These are phyloP conservation scores for Eimeria sp. DNA, from an alignment of 169 alveolate species.

Conservation along the genomic window DNA sequence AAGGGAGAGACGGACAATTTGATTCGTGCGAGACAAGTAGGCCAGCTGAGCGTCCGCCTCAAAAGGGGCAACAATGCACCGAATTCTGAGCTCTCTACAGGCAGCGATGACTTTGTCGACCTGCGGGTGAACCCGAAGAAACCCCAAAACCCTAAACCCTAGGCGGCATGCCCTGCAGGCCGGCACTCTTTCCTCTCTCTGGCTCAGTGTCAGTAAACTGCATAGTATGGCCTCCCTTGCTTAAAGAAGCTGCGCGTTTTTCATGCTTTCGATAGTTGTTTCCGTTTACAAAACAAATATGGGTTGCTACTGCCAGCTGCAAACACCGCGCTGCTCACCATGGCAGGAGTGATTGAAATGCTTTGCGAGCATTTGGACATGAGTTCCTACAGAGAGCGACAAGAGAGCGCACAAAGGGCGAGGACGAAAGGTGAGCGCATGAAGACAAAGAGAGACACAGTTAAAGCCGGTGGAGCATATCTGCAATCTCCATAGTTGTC, in stretches of 20 bases:
- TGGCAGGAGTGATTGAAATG: constrained; percentile 56
- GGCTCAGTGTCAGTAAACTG: not conserved
- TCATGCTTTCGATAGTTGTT: not conserved
- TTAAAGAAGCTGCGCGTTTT: not conserved
- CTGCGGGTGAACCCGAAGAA: constrained; percentile 9
- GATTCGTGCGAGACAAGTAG: constrained; percentile 94
- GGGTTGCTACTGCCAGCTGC: not conserved
- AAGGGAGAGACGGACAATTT: constrained; percentile 56
- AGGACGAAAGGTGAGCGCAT: not conserved
- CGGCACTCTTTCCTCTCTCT: not conserved
- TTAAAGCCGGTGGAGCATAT: not conserved
- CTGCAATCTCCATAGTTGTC: not conserved
- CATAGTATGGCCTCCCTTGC: not conserved
- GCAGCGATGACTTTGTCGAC: constrained; percentile 81
- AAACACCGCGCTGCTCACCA: constrained; percentile 62
- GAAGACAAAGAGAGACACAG: not conserved
- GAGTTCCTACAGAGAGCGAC: constrained; percentile 58
- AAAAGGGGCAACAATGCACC: constrained; percentile 98
- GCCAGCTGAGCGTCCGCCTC: constrained; percentile 99
- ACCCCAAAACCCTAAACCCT: not conserved
- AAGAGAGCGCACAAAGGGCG: not conserved
- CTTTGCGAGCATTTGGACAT: constrained; percentile 74
- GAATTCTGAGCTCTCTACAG: constrained; percentile 86
- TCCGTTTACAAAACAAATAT: not conserved
- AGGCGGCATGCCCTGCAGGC: not conserved